phyloP scores from a whole-genome alignment of 352 stramenopile genomes.

The Phytophthora idaei region DNA sequence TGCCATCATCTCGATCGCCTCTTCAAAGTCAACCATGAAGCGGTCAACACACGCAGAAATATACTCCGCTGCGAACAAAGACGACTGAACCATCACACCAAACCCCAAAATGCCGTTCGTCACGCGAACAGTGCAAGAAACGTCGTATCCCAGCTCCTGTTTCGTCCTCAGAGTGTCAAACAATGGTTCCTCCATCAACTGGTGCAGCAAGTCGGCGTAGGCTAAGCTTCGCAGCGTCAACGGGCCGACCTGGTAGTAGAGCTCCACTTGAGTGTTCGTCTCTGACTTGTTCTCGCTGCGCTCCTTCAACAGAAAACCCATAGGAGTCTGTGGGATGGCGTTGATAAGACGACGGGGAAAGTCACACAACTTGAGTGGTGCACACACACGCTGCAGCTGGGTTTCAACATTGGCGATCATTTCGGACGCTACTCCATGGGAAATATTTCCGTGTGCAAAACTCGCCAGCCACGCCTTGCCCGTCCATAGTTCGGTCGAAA shows the following conservation, averaged over 20 bases:
- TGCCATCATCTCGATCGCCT: slow-evolving; percentile 72
- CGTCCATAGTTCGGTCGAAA: slow-evolving; percentile 54
- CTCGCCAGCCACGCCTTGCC: slow-evolving; percentile 53
- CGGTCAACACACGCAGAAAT: slow-evolving; percentile 70
- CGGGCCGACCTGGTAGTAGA: slow-evolving; percentile 89
- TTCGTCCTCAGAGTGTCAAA: slow-evolving; percentile 90
- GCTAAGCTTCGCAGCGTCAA: slow-evolving; percentile 64
- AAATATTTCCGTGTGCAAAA: slow-evolving; percentile 82
- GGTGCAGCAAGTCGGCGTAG: slow-evolving; percentile 84
- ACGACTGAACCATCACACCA: slow-evolving; percentile 86
- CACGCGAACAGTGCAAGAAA: slow-evolving; percentile 85
- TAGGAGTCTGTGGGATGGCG: slow-evolving; percentile 46
- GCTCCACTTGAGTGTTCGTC: slow-evolving; percentile 84
- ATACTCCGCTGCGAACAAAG: slow-evolving; percentile 66
- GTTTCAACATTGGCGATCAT: slow-evolving; percentile 52
- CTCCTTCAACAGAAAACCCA: slow-evolving; percentile 62
- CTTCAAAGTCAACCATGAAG: slow-evolving; percentile 82
- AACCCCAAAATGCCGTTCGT: slow-evolving; percentile 86
- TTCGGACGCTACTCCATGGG: slow-evolving; percentile 31
- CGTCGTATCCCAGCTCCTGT: slow-evolving; percentile 89
- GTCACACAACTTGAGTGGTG: slow-evolving; percentile 29
- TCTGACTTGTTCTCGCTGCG: slow-evolving; percentile 75
- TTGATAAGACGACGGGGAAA: slow-evolving; percentile 63
- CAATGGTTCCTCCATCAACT: slow-evolving; percentile 90
- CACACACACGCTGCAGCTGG: slow-evolving; percentile 44